These are phyloP conservation scores for Elongisporangium undulatum DNA, from an alignment of 352 stramenopile species.

Conservation along the genomic window DNA sequence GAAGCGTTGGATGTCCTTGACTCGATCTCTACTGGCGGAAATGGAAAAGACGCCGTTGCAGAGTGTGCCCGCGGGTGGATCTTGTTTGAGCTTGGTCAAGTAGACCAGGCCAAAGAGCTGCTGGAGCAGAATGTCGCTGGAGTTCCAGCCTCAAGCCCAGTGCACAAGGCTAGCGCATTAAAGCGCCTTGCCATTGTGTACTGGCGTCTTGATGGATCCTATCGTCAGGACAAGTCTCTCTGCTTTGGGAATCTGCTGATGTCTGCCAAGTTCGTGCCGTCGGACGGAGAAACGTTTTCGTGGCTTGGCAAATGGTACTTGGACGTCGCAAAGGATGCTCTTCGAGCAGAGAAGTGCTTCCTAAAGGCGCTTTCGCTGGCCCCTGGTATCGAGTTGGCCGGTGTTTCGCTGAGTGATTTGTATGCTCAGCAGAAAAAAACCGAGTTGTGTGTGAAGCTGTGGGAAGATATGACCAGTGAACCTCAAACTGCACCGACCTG, in stretches of 20 bases:
- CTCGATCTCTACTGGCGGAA: conserved; percentile 7
- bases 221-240: conserved; percentile 44
- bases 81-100: conserved; percentile 32
- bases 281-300: conserved; percentile 60
- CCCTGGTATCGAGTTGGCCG: conserved; percentile 46
- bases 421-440: conserved; percentile 61
- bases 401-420: conserved; percentile 55
- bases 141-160: conserved; percentile 13
- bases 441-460: conserved; percentile 66
- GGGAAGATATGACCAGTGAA: conserved; percentile 55
- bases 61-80: conserved; percentile 45
- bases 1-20: conserved; percentile 36
- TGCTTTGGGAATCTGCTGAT: conserved; percentile 68
- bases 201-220: conserved; percentile 50
- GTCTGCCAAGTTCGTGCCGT: conserved; percentile 66
- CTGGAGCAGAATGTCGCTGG: conserved; percentile 31
- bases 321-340: conserved; percentile 44
- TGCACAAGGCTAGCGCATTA: conserved; percentile 26
- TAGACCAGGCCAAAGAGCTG: conserved; percentile 25
- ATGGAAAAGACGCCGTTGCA: conserved; percentile 16
- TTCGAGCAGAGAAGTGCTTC: conserved; percentile 84
- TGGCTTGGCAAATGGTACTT: conserved; percentile 80
- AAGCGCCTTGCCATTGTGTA: conserved; percentile 80
- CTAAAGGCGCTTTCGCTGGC: conserved; percentile 73
- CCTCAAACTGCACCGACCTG: conserved; percentile 62